Evolutionary conservation across 2,329 filamentous ascomycete species (phyloP).

Genomic region (Pestalotiopsis sp.): DNA sequence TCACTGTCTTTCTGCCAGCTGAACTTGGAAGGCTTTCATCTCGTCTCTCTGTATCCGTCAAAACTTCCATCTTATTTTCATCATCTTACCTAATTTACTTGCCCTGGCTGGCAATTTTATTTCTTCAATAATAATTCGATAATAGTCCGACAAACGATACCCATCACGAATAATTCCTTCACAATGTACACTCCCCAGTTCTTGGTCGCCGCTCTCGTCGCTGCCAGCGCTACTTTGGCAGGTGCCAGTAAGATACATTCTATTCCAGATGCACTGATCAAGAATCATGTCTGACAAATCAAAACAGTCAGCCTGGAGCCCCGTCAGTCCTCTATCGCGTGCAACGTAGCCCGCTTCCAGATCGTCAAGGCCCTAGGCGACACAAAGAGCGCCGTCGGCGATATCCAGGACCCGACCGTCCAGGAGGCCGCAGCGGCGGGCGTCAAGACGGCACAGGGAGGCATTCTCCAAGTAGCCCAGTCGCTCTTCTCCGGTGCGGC

Average conservation of each 20-base stretch:
- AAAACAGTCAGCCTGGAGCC: constrained; percentile 5
- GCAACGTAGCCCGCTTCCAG: constrained; percentile 13
- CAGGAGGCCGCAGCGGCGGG: constrained; percentile 12
- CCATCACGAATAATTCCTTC: neutral
- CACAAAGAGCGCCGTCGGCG: constrained; percentile 12
- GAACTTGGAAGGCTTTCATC: neutral
- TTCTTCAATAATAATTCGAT: neutral
- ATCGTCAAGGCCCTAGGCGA: constrained; percentile 15
- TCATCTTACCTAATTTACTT: neutral
- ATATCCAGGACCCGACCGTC: constrained; percentile 14
- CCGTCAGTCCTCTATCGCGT: constrained; percentile 8
- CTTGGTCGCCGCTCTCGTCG: constrained; percentile 8
- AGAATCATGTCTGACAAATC: neutral
- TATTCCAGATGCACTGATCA: neutral
- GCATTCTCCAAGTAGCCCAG: constrained; percentile 10
- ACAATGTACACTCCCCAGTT: constrained; percentile 13
- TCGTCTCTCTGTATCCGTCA: neutral
- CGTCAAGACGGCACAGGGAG: constrained; percentile 12
- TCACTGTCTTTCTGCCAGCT: neutral
- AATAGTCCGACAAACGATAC: neutral
- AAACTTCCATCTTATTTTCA: constrained; percentile 1
- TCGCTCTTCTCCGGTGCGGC: constrained; percentile 12
- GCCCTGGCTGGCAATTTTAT: constrained; percentile 2
- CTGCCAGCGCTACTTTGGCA: constrained; percentile 5
- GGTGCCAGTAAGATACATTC: constrained; percentile 9